Percentiles rank a stretch among this genome's conserved stretches.
Conservation (phyloP, 805 yeast species). For the Candida ponderosae region DNA sequence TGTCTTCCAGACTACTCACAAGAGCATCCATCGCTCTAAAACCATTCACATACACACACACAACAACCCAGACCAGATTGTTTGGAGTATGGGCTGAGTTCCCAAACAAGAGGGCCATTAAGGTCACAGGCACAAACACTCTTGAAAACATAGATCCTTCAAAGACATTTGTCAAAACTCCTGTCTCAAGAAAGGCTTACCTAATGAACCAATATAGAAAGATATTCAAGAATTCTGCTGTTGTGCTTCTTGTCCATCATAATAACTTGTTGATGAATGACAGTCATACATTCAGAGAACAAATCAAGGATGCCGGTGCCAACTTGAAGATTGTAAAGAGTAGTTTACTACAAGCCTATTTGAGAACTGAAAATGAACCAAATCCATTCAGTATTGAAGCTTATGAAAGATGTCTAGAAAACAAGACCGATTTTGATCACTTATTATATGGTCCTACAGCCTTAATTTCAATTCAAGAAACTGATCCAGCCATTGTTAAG, state of each 20-base stretch:
- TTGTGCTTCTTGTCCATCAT: conserved; percentile 76
- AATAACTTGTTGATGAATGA: conserved; percentile 71
- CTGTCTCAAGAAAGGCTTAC: conserved; percentile 73
- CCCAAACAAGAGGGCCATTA: no score
- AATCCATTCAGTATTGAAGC: conserved; percentile 71
- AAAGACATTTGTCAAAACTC: conserved; percentile 10
- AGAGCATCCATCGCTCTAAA: no score
- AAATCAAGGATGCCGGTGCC: conserved; percentile 60
- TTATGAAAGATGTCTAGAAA: conserved; percentile 29
- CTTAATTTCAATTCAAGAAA: conserved; percentile 54
- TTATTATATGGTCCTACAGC: conserved; percentile 85
- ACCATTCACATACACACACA: conserved; percentile 2
- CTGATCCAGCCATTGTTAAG: conserved; percentile 65
- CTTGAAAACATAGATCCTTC: conserved; percentile 9
- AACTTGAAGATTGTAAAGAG: conserved; percentile 62
- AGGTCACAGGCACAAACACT: no score
- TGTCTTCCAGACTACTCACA: no score
- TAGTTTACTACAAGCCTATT: conserved; percentile 63
- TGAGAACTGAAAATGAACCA: conserved; percentile 56
- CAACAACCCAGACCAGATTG: not conserved
- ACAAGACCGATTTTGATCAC: conserved; percentile 60
- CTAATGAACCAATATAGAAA: conserved; percentile 74
- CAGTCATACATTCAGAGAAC: conserved; percentile 52
- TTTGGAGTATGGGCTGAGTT: no score
- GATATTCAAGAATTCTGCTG: conserved; percentile 57